A percentile compares a stretch with the other conserved stretches of the same genome.
Conservation (phyloP, 2,329 filamentous ascomycete genomes). For the Penicillium concentricum region DNA sequence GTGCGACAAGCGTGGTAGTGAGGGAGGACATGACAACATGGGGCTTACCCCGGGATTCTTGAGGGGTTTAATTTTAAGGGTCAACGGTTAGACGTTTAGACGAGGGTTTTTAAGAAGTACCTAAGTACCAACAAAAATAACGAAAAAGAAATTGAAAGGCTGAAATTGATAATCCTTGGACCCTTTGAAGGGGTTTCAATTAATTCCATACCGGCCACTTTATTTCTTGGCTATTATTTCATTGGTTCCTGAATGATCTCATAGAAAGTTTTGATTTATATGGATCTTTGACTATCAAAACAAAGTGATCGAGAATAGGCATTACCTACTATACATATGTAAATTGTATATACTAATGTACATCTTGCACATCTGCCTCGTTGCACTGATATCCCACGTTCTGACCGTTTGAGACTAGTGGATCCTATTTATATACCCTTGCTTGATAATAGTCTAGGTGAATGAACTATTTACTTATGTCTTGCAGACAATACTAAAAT, state of each 20-base stretch:
- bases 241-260: slow-evolving; percentile 5
- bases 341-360: no score
- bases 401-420: background rate
- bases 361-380: background rate
- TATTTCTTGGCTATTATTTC: slow-evolving; percentile 6
- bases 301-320: no score
- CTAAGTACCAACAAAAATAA: background rate
- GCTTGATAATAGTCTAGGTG: background rate
- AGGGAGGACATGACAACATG: slow-evolving; percentile 30
- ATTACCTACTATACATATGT: no score
- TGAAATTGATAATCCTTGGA: background rate
- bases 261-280: background rate
- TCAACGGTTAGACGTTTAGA: background rate
- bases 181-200: slow-evolving; percentile 8
- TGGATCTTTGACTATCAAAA: no score
- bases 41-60: slow-evolving; percentile 17
- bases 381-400: background rate
- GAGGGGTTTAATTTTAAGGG: background rate
- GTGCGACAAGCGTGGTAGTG: slow-evolving; percentile 35
- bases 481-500: background rate
- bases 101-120: background rate
- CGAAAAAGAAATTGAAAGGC: background rate
- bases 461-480: background rate
- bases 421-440: slow-evolving; percentile 7
- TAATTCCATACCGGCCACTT: slow-evolving; percentile 13